phyloP scores from a whole-genome alignment of 83 land plant genomes.

The Picea abies region DNA sequence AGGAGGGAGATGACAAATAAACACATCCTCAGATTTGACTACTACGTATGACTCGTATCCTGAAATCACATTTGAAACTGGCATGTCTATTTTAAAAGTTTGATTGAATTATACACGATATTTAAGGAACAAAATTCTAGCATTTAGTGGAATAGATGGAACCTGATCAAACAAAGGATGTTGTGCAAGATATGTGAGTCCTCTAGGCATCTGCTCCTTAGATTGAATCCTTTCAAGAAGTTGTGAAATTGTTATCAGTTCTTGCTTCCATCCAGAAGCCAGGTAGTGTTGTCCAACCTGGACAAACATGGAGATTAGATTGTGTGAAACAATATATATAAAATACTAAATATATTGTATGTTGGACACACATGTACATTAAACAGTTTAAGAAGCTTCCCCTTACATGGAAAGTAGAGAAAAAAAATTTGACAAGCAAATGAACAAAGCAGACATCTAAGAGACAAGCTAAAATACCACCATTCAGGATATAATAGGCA shows the following conservation, averaged over 20 bases:
- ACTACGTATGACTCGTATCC: not conserved
- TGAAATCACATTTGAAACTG: not conserved
- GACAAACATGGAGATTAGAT: not conserved
- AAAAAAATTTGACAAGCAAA: not conserved
- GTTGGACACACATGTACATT: not conserved
- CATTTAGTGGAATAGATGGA: not conserved
- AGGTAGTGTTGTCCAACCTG: constrained; percentile 96
- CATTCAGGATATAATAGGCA: not conserved
- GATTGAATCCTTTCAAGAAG: constrained; percentile 70
- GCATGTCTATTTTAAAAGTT: not conserved
- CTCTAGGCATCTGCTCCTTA: constrained; percentile 24
- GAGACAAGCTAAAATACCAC: not conserved
- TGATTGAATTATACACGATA: not conserved
- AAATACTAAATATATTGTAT: not conserved
- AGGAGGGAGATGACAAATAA: not conserved
- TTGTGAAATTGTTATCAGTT: constrained; percentile 81
- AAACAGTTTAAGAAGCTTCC: not conserved
- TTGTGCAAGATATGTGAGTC: constrained; percentile 88
- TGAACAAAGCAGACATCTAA: no score
- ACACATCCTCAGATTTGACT: not conserved
- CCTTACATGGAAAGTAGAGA: not conserved
- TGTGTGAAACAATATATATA: not conserved
- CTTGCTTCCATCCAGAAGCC: constrained; percentile 92
- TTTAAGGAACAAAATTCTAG: not conserved
- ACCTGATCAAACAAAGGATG: constrained; percentile 99